These are phyloP conservation scores for Prunus mira DNA, from an alignment of 306 rosid species.

Conservation along the genomic window DNA sequence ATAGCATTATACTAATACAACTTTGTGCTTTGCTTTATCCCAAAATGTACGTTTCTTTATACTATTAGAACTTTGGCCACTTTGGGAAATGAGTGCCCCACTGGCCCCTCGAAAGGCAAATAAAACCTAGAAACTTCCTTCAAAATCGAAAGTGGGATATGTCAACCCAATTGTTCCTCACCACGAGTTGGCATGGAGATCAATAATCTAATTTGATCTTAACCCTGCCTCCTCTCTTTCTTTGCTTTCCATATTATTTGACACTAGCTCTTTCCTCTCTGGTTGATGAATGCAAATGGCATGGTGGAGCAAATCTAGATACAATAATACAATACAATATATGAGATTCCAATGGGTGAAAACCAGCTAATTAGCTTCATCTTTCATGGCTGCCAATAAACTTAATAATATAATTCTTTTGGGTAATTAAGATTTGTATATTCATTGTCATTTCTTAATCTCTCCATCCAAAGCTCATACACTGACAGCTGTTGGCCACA, in stretches of 20 bases:
- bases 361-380: slow-evolving; percentile 15
- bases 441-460: background rate
- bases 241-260: background rate
- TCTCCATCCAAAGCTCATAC: background rate
- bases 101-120: background rate
- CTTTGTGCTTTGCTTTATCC: background rate
- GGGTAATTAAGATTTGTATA: background rate
- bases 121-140: background rate
- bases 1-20: background rate
- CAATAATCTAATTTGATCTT: background rate
- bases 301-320: slow-evolving; percentile 5
- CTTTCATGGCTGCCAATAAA: slow-evolving; percentile 10
- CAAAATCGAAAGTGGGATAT: slow-evolving; percentile 30
- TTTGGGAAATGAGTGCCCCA: slow-evolving; percentile 18
- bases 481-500: slow-evolving; percentile 12
- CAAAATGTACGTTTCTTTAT: slow-evolving; percentile 1
- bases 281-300: background rate
- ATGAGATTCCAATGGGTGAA: background rate
- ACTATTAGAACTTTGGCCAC: slow-evolving; percentile 13
- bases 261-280: background rate
- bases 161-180: background rate
- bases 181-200: background rate
- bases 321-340: background rate
- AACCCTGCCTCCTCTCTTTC: background rate
- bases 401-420: background rate